phyloP scores from a whole-genome alignment of 768 basidiomycete species.

The Leccinum rimulosum region DNA sequence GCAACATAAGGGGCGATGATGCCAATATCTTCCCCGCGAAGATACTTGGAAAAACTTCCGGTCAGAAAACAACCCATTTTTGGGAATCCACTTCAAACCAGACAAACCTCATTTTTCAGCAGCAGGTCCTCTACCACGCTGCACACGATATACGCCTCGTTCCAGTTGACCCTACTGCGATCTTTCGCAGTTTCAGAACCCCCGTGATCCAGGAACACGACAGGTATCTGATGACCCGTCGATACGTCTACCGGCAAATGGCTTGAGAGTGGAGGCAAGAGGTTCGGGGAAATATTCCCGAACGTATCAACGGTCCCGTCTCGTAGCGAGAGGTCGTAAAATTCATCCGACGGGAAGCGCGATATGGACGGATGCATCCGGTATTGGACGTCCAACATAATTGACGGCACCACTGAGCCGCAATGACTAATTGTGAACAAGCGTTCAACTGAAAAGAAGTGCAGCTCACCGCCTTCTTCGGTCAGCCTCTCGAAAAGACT shows the following conservation, averaged over 20 bases:
- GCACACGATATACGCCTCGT: conserved; percentile 75
- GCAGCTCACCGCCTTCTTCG: conserved; percentile 70
- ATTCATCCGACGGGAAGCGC: conserved; percentile 78
- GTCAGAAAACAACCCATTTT: conserved; percentile 6
- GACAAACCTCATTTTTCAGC: conserved; percentile 64
- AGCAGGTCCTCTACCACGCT: conserved; percentile 82
- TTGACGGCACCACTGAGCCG: conserved; percentile 69
- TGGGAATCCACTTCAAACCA: background rate
- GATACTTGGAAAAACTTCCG: conserved; percentile 37
- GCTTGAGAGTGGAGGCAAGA: conserved; percentile 62
- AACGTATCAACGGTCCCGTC: conserved; percentile 69
- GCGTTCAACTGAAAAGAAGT: background rate
- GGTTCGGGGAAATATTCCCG: conserved; percentile 45
- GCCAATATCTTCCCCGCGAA: conserved; percentile 78
- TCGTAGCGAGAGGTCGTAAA: conserved; percentile 67
- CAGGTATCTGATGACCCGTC: conserved; percentile 49
- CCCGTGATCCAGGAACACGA: conserved; percentile 82
- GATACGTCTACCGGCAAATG: conserved; percentile 41
- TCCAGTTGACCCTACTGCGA: conserved; percentile 72
- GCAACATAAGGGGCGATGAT: conserved; percentile 91
- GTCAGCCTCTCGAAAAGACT: conserved; percentile 89
- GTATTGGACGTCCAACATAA: conserved; percentile 94
- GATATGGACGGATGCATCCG: conserved; percentile 94
- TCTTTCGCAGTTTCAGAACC: conserved; percentile 65
- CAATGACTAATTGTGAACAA: conserved; percentile 9